Percentiles rank a stretch among this genome's conserved stretches.
Conservation (phyloP, 306 rosid genomes). For the Rubus parviflorus region DNA sequence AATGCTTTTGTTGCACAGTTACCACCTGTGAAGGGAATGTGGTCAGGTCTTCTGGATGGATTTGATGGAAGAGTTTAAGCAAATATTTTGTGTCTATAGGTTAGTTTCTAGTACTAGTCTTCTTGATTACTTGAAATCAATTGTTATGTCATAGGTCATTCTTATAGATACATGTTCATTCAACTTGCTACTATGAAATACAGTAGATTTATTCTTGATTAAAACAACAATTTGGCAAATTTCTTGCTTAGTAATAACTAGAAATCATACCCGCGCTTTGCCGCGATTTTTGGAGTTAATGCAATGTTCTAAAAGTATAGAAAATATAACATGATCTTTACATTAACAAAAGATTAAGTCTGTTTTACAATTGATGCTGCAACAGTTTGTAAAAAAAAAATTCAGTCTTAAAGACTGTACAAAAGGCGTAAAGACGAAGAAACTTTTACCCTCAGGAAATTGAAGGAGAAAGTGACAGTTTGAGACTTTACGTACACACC, state of each 20-base stretch:
- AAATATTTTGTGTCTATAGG: constrained; percentile 14
- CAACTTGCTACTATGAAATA: not conserved
- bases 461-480: too few relatives aligned
- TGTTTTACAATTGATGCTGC: too few relatives aligned
- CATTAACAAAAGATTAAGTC: too few relatives aligned
- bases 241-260: not conserved
- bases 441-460: too few relatives aligned
- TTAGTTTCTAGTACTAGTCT: constrained; percentile 10
- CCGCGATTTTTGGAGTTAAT: too few relatives aligned
- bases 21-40: constrained; percentile 86
- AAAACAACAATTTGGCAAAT: not conserved
- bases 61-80: constrained; percentile 85
- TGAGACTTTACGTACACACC: too few relatives aligned
- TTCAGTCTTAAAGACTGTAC: too few relatives aligned
- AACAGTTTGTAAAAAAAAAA: too few relatives aligned
- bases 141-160: not conserved
- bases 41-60: constrained; percentile 95
- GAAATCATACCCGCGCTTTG: too few relatives aligned
- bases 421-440: too few relatives aligned
- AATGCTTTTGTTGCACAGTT: constrained; percentile 88
- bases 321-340: too few relatives aligned
- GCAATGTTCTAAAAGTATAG: too few relatives aligned
- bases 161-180: not conserved
- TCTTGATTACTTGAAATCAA: not conserved
- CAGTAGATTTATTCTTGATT: not conserved